A percentile compares a stretch with the other conserved stretches of the same genome.
Conservation (phyloP, 1,284 basidiomycete genomes). For the Puccinia hordei region DNA sequence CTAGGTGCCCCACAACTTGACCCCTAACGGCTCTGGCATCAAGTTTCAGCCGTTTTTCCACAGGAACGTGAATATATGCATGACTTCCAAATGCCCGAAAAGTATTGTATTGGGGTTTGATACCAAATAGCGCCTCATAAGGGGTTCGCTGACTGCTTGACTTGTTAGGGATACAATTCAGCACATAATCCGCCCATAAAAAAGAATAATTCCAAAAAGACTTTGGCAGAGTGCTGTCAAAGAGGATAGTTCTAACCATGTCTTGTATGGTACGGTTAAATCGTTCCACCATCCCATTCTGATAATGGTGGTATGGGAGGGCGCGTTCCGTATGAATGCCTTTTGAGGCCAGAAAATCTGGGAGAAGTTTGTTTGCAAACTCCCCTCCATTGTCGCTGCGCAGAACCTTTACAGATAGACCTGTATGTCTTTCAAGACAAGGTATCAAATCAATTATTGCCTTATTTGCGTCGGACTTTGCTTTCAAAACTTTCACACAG, state of each 20-base stretch:
- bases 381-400: too few relatives aligned
- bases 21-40: background rate
- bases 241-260: constrained; percentile 13
- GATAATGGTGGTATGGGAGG: constrained; percentile 23
- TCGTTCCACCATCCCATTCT: constrained; percentile 14
- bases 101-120: background rate
- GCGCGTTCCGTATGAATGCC: background rate
- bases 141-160: too few relatives aligned
- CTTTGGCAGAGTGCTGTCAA: too few relatives aligned
- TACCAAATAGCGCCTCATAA: background rate
- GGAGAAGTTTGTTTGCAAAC: background rate
- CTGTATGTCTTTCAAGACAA: background rate
- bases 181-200: too few relatives aligned
- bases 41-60: background rate
- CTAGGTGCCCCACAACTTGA: background rate
- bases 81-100: background rate
- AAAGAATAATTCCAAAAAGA: too few relatives aligned
- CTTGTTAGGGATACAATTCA: too few relatives aligned
- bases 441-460: background rate
- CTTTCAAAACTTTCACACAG: too few relatives aligned
- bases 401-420: background rate
- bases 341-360: background rate
- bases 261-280: background rate
- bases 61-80: too few relatives aligned
- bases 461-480: background rate